Base-by-base conservation (phyloP, 441 rosid genomes). In the Biscutella laevigata region DNA sequence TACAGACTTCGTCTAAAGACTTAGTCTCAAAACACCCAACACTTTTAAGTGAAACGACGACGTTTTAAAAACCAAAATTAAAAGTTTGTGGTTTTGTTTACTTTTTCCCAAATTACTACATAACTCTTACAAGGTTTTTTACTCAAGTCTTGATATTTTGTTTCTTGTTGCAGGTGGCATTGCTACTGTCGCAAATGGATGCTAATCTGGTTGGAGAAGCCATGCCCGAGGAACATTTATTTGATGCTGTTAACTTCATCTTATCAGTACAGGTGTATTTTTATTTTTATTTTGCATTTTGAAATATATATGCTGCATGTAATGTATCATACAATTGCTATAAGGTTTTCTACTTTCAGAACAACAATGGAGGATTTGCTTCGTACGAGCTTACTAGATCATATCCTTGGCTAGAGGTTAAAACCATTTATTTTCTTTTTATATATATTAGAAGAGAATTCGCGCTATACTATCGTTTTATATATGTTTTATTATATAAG, bases 311-410 rank as follows among this genome's bases (percentile, higher is more conserved):
- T 44, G 4, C 2, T 26, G 5, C 2, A 26, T 6, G 28, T 6
- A 26, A n/a, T n/a, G n/a, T 36, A 34, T 34, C 3, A 46, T 15
- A 26, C 5, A 25, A 16, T 34, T 45, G 28, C 16, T 58, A 16
- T 12, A 25, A 16, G n/a, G 14, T 4, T 33, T 25, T 25, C 0
- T 12, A 45, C 1, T 21, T 57, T 10, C 9, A 85, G 85, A 82
- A 82, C 41, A 39, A 47, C 0, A 77, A 66, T 60, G 90, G 94
- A 20, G 94, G 94, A 1, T 80, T 82, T 67, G 85, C 90, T 5
- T 72, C 95, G 3, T 87, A 82, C 61, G 95, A 80, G 70, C 86
- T 73, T 38, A 80, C 90, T 2, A 72, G 90, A 73, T 80, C 94
- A 13, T 75, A 75, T 60, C 24, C 73, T 0, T 77, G 76, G 78